Evolutionary conservation across 169 alveolate genomes (phyloP).

Genomic region (Babesia gibsoni): DNA sequence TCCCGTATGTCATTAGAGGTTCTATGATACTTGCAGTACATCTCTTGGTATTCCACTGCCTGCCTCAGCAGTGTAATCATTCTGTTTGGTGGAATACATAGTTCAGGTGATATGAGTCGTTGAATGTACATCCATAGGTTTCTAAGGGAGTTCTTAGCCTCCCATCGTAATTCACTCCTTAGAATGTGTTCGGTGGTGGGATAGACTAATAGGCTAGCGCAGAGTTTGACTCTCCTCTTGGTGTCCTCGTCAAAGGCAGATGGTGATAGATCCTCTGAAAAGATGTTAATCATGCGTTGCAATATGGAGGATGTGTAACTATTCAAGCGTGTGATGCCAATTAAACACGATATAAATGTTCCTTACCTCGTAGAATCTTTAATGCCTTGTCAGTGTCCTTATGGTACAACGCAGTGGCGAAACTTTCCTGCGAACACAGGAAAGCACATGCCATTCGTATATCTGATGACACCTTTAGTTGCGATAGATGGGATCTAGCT

Average conservation of each 20-base stretch:
- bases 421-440: constrained; percentile 69
- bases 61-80: constrained; percentile 36
- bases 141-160: constrained; percentile 3
- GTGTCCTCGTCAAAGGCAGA: constrained; percentile 64
- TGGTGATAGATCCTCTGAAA: constrained; percentile 36
- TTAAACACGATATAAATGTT: too few species aligned
- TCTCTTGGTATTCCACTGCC: constrained; percentile 51
- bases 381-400: constrained; percentile 64
- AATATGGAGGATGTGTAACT: background rate
- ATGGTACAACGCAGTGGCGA: constrained; percentile 60
- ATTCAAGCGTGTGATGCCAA: too few species aligned
- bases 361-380: constrained; percentile 61
- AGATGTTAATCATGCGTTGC: background rate
- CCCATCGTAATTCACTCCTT: constrained; percentile 21
- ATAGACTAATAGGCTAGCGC: constrained; percentile 30
- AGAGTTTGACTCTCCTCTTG: constrained; percentile 26
- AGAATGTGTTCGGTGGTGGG: constrained; percentile 18
- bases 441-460: constrained; percentile 65
- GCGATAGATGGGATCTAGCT: constrained; percentile 54
- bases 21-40: constrained; percentile 47
- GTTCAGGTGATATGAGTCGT: constrained; percentile 38
- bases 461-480: constrained; percentile 40
- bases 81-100: constrained; percentile 48
- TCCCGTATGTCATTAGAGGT: background rate
- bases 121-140: constrained; percentile 41